phyloP scores from a whole-genome alignment of 139 green algal species.

The Zygnema cylindricum region DNA sequence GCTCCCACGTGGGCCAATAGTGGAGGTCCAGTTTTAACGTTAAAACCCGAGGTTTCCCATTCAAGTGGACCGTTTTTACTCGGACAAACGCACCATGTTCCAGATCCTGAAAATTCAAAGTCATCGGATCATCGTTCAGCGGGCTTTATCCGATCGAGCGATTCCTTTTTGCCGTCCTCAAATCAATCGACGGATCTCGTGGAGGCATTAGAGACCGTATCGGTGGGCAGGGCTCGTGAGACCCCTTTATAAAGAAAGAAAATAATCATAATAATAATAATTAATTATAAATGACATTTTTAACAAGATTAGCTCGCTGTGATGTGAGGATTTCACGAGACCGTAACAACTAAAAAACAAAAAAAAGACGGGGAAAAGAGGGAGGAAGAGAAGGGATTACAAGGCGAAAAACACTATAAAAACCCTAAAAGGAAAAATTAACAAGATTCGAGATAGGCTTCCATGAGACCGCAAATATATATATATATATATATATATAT shows the following conservation, averaged over 20 bases:
- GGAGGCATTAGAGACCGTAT: no score
- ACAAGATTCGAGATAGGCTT: neutral
- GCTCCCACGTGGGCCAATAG: conserved; percentile 84
- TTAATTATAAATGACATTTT: no score
- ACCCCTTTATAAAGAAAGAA: no score
- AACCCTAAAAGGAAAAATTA: neutral
- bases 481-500: no score
- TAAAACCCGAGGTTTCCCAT: conserved; percentile 74
- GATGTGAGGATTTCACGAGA: conserved; percentile 2
- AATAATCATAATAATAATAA: no score
- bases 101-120: conserved; percentile 56
- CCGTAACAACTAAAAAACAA: neutral
- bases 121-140: neutral
- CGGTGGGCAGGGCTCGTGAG: no score
- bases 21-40: conserved; percentile 81
- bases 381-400: neutral
- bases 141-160: neutral
- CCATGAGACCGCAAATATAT: neutral
- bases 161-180: no score
- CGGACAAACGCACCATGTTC: conserved; percentile 77
- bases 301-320: no score
- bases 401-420: neutral
- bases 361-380: neutral
- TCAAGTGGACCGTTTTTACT: conserved; percentile 55
- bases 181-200: no score